These are phyloP conservation scores for Cenchrus purpureus DNA, from an alignment of 176 grass and related monocot species.

Conservation along the genomic window DNA sequence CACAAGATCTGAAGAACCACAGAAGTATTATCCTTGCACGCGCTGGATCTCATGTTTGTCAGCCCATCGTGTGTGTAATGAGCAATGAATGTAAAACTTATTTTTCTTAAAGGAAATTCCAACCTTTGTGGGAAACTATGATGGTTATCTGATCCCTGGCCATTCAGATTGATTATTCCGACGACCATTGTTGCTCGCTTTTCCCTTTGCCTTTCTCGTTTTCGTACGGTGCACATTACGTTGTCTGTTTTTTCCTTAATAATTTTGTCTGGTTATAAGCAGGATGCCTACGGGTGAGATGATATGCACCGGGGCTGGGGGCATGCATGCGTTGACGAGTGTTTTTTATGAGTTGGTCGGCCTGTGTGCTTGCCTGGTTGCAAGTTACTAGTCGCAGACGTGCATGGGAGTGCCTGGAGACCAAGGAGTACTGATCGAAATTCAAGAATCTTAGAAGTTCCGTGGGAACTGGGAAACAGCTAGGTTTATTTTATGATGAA, in stretches of 20 bases:
- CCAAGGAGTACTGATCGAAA: background rate
- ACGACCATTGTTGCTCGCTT: background rate
- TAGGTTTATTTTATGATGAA: background rate
- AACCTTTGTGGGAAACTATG: background rate
- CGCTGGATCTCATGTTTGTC: background rate
- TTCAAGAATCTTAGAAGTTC: background rate
- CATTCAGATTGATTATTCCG: background rate
- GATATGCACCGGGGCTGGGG: background rate
- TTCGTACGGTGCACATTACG: background rate
- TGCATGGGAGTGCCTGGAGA: background rate
- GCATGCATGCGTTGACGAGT: background rate
- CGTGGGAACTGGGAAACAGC: background rate
- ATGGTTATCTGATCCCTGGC: slow-evolving; percentile 5
- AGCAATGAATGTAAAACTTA: background rate
- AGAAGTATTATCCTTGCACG: background rate
- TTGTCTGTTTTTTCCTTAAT: background rate
- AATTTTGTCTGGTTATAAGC: background rate
- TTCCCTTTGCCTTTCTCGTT: background rate
- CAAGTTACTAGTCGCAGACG: background rate
- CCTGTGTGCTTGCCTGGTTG: background rate
- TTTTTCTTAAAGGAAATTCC: background rate
- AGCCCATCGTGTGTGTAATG: slow-evolving; percentile 5
- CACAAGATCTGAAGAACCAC: background rate
- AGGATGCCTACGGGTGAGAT: background rate
- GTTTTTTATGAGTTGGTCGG: background rate